Evolutionary conservation across 345 rosid genomes (phyloP).

Genomic region (Euclidium syriacum): DNA sequence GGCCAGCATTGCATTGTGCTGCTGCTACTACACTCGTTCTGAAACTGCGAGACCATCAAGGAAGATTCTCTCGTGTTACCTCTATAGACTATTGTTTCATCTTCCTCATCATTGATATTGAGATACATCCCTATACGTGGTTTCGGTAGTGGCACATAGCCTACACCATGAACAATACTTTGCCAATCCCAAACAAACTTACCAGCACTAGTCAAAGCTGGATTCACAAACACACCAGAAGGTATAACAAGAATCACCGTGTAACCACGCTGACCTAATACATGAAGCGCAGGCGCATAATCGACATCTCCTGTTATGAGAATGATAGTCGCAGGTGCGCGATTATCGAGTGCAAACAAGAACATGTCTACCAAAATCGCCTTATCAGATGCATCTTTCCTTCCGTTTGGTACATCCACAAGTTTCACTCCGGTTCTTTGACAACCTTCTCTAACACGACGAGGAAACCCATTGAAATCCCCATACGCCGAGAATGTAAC

Average conservation of each 20-base stretch:
- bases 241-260: slow-evolving; percentile 85
- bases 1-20: slow-evolving; percentile 41
- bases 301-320: slow-evolving; percentile 96
- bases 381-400: slow-evolving; percentile 97
- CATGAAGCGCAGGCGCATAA: slow-evolving; percentile 93
- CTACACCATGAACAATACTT: slow-evolving; percentile 93
- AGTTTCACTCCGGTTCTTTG: slow-evolving; percentile 97
- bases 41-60: slow-evolving; percentile 42
- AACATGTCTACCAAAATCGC: slow-evolving; percentile 97
- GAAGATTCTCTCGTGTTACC: slow-evolving; percentile 67
- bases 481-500: slow-evolving; percentile 86
- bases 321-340: slow-evolving; percentile 80
- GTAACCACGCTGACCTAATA: slow-evolving; percentile 91
- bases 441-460: slow-evolving; percentile 92
- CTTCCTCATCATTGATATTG: slow-evolving; percentile 56
- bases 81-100: slow-evolving; percentile 66
- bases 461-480: slow-evolving; percentile 91
- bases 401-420: slow-evolving; percentile 90
- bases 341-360: slow-evolving; percentile 86
- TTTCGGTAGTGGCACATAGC: slow-evolving; percentile 57
- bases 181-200: slow-evolving; percentile 98
- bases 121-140: slow-evolving; percentile 45
- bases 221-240: slow-evolving; percentile 70
- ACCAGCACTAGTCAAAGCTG: slow-evolving; percentile 87
- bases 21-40: slow-evolving; percentile 23